A percentile compares a stretch with the other conserved stretches of the same genome.
Evolutionary conservation across 352 stramenopile species (phyloP).

Genomic region (Pelagophyceae sp.): DNA sequence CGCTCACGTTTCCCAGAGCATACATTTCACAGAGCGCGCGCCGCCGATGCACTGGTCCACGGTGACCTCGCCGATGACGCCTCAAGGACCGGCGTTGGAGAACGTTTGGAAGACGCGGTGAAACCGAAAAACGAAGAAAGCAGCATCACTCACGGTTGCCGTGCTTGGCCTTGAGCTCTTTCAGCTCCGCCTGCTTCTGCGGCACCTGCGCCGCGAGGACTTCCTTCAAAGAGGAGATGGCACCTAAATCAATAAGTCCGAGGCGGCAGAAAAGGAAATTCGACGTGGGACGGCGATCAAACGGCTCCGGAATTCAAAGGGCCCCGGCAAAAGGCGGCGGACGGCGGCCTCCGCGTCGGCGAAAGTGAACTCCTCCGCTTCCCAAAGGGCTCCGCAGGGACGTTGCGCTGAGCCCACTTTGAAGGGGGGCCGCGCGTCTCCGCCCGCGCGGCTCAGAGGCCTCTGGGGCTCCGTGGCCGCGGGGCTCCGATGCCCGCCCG

Average conservation of each 20-base stretch:
- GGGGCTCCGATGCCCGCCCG: too few species aligned
- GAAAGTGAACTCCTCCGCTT: too few species aligned
- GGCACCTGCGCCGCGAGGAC: conserved; percentile 73
- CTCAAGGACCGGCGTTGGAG: conserved; percentile 37
- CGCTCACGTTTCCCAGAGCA: conserved; percentile 99
- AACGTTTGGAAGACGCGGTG: neutral
- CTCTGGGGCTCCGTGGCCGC: too few species aligned
- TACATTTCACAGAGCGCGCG: conserved; percentile 92
- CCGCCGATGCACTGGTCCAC: conserved; percentile 93
- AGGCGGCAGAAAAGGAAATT: too few species aligned
- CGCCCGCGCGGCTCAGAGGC: too few species aligned
- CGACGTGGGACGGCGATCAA: too few species aligned
- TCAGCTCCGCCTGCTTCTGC: conserved; percentile 76
- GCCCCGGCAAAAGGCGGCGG: too few species aligned
- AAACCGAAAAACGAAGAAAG: neutral
- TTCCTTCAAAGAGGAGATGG: conserved; percentile 36
- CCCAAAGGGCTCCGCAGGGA: too few species aligned
- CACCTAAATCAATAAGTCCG: neutral
- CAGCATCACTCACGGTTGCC: conserved; percentile 73
- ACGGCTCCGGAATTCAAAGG: too few species aligned
- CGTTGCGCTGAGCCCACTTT: too few species aligned
- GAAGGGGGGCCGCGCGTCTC: too few species aligned
- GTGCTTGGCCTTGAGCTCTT: conserved; percentile 85
- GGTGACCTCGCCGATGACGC: conserved; percentile 69
- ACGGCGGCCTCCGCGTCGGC: too few species aligned